A percentile compares a stretch with the other conserved stretches of the same genome.
Conservation (phyloP, 2,329 filamentous ascomycete genomes). For the Fusarium armeniacum region DNA sequence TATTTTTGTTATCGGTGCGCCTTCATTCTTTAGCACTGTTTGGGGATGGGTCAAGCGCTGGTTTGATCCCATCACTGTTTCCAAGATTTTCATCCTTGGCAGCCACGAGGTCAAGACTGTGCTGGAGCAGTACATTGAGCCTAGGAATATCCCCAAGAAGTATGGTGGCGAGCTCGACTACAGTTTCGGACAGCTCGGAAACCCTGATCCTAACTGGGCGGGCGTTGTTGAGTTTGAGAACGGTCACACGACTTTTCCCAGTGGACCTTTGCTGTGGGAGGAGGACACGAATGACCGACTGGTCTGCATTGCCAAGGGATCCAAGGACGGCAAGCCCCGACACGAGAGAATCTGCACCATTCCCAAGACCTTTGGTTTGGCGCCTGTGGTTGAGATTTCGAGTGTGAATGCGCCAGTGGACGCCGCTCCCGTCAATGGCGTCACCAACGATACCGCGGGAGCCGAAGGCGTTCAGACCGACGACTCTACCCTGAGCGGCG, state of each 20-base stretch:
- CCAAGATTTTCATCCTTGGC: conserved; percentile 93
- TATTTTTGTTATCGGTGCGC: conserved; percentile 84
- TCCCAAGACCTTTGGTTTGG: conserved; percentile 56
- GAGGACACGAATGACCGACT: conserved; percentile 61
- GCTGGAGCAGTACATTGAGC: conserved; percentile 84
- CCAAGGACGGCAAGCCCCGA: conserved; percentile 60
- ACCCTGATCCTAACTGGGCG: conserved; percentile 74
- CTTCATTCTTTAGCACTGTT: conserved; percentile 90
- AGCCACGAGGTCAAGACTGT: conserved; percentile 80
- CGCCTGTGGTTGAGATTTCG: conserved; percentile 23
- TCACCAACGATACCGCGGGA: conserved; percentile 29
- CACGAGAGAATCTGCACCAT: conserved; percentile 66
- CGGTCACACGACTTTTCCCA: conserved; percentile 66
- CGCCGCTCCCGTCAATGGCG: conserved; percentile 13
- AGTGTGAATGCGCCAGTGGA: conserved; percentile 8
- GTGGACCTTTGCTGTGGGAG: conserved; percentile 71
- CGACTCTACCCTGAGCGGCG: conserved; percentile 48
- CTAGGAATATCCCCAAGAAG: conserved; percentile 85
- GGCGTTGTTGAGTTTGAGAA: conserved; percentile 66
- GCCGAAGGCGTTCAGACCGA: conserved; percentile 50
- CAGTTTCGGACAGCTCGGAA: conserved; percentile 80
- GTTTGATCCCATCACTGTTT: conserved; percentile 94
- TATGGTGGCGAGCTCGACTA: conserved; percentile 92
- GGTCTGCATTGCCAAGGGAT: conserved; percentile 68
- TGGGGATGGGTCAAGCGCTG: conserved; percentile 97